Evolutionary conservation across 2,329 filamentous ascomycete genomes (phyloP).

Genomic region (Didymella glomerata): DNA sequence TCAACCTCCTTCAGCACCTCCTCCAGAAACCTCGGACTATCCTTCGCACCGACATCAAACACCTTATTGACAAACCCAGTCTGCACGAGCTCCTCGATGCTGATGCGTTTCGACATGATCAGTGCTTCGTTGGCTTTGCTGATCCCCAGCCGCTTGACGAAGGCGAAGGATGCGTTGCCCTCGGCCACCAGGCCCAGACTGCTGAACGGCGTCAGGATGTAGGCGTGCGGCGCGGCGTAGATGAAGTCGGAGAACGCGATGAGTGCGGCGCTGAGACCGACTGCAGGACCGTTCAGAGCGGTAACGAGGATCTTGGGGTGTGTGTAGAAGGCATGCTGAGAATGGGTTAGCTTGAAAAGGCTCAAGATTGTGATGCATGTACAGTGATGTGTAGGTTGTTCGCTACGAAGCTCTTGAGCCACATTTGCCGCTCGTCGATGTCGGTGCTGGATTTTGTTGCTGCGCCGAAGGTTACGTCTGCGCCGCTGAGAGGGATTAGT

Average conservation of each 20-base stretch:
- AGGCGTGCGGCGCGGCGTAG: slow-evolving; percentile 81
- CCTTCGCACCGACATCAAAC: slow-evolving; percentile 67
- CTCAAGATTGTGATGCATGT: no score
- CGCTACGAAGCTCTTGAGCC: slow-evolving; percentile 76
- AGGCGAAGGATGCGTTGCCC: slow-evolving; percentile 79
- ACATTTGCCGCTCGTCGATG: slow-evolving; percentile 60
- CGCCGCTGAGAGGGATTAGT: slow-evolving; percentile 66
- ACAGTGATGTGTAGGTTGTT: slow-evolving; percentile 93
- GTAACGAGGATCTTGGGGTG: slow-evolving; percentile 94
- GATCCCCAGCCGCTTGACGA: slow-evolving; percentile 82
- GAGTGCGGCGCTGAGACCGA: slow-evolving; percentile 87
- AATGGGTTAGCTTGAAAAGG: no score
- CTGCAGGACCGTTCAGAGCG: slow-evolving; percentile 88
- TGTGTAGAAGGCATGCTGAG: slow-evolving; percentile 85
- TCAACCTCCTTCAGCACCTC: slow-evolving; percentile 82
- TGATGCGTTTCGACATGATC: slow-evolving; percentile 84
- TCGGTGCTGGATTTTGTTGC: slow-evolving; percentile 46
- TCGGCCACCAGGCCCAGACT: slow-evolving; percentile 90
- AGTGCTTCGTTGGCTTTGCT: slow-evolving; percentile 89
- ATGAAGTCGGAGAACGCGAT: slow-evolving; percentile 89
- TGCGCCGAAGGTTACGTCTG: slow-evolving; percentile 72
- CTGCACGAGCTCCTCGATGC: slow-evolving; percentile 74
- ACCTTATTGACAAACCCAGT: slow-evolving; percentile 88
- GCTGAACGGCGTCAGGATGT: slow-evolving; percentile 89
- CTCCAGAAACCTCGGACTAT: slow-evolving; percentile 71